Conservation (phyloP, 768 basidiomycete species). For the Termitomyces sp. region DNA sequence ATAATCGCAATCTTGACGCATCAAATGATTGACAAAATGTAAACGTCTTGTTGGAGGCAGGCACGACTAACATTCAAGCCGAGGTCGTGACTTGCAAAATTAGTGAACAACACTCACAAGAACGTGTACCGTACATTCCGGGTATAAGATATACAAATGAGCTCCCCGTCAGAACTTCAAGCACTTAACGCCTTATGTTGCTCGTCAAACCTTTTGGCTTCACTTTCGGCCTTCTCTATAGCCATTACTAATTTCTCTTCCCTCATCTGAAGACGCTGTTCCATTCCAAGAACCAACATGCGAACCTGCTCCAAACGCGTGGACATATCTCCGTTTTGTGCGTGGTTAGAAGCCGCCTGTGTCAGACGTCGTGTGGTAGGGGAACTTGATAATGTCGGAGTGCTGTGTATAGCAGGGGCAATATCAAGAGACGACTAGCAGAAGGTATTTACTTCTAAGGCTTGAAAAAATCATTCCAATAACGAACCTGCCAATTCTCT, state of each 20-base stretch:
- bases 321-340: conserved; percentile 2
- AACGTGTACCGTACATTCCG: not conserved
- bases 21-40: not conserved
- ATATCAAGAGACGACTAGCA: conserved; percentile 29
- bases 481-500: conserved; percentile 74
- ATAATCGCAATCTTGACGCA: not conserved
- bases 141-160: not conserved
- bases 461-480: conserved; percentile 8
- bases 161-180: not conserved
- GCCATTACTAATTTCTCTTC: conserved; percentile 16
- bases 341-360: conserved; percentile 6
- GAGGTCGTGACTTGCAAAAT: not conserved
- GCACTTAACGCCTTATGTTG: conserved; percentile 4
- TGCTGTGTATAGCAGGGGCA: conserved; percentile 14
- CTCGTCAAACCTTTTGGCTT: conserved; percentile 14
- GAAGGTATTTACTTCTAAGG: not conserved
- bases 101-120: not conserved
- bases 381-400: conserved; percentile 26
- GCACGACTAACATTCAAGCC: not conserved
- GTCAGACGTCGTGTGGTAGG: conserved; percentile 26
- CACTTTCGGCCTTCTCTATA: conserved; percentile 16
- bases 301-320: conserved; percentile 16
- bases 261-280: conserved; percentile 17
- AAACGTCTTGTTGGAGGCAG: not conserved
- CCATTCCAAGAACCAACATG: conserved; percentile 18